These are phyloP conservation scores for Herpetomonas tarakana DNA, from an alignment of 208 protist species.

Conservation along the genomic window DNA sequence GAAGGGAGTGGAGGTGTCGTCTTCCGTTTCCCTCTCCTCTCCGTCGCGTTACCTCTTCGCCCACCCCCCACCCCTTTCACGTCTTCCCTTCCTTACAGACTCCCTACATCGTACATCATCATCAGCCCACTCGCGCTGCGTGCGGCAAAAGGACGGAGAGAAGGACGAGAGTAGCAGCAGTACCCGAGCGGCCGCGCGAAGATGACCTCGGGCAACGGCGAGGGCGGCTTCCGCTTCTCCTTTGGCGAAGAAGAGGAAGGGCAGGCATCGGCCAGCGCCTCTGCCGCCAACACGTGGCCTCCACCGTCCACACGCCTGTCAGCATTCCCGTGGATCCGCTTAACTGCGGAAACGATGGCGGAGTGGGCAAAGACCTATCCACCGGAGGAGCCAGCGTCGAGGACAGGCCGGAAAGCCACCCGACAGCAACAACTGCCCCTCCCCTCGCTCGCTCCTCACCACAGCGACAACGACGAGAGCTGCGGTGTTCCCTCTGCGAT, in stretches of 20 bases:
- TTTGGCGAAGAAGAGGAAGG: slow-evolving; percentile 11
- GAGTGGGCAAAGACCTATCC: slow-evolving; percentile 14
- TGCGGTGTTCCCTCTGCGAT: no score
- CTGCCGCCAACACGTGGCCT: slow-evolving; percentile 2
- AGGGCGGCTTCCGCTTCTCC: slow-evolving; percentile 21
- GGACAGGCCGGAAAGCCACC: background rate
- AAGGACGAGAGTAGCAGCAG: no score
- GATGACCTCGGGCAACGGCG: slow-evolving; percentile 6
- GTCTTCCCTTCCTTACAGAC: background rate
- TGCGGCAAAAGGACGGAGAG: no score
- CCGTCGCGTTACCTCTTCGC: background rate
- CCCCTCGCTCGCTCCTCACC: no score
- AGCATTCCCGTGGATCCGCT: slow-evolving; percentile 19
- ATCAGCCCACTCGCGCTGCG: no score
- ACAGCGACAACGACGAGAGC: no score
- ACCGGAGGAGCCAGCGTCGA: no score
- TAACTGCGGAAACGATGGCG: slow-evolving; percentile 4
- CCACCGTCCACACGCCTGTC: slow-evolving; percentile 11
- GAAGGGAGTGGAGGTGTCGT: no score
- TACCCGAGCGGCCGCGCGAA: no score
- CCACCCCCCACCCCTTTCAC: background rate
- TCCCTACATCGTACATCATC: no score
- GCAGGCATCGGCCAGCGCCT: background rate
- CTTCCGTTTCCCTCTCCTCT: background rate
- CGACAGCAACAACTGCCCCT: background rate